phyloP scores from a whole-genome alignment of 139 green algal genomes.

The Chlorokybus atmophyticus region DNA sequence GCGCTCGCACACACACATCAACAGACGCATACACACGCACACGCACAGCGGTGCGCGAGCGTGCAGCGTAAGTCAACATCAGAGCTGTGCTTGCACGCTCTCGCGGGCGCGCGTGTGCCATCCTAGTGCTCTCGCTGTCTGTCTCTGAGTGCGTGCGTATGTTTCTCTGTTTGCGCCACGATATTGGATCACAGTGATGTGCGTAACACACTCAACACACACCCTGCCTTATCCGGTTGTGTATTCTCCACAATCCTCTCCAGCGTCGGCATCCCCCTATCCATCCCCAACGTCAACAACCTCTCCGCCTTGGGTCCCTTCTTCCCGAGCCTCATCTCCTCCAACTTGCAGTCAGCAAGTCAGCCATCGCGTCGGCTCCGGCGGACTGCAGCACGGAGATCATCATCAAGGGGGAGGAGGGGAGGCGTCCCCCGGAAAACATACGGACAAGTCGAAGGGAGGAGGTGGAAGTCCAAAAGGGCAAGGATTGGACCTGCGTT shows the following conservation, averaged over 20 bases:
- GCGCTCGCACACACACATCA: no score
- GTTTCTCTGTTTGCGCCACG: no score
- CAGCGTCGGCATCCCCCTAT: constrained; percentile 41
- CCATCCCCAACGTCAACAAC: constrained; percentile 20
- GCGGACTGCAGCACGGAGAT: constrained; percentile 66
- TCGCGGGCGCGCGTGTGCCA: no score
- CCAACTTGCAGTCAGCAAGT: constrained; percentile 63
- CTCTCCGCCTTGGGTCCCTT: constrained; percentile 55
- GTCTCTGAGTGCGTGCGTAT: no score
- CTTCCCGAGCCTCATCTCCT: constrained; percentile 58
- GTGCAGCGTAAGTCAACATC: no score
- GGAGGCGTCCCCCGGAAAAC: constrained; percentile 44
- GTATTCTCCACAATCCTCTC: constrained; percentile 49
- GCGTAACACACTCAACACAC: no score
- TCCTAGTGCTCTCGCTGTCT: no score
- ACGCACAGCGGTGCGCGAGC: no score
- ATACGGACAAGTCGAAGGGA: constrained; percentile 54
- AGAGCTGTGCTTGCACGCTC: no score
- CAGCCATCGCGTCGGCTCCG: constrained; percentile 65
- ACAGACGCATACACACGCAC: no score
- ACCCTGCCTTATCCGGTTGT: constrained; percentile 20
- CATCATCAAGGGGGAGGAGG: constrained; percentile 39
- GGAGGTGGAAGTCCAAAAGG: constrained; percentile 57
- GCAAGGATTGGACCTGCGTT: constrained; percentile 45
- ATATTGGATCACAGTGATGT: no score